Conservation (phyloP, 1,284 basidiomycete genomes). For the Wallemia hederae region DNA sequence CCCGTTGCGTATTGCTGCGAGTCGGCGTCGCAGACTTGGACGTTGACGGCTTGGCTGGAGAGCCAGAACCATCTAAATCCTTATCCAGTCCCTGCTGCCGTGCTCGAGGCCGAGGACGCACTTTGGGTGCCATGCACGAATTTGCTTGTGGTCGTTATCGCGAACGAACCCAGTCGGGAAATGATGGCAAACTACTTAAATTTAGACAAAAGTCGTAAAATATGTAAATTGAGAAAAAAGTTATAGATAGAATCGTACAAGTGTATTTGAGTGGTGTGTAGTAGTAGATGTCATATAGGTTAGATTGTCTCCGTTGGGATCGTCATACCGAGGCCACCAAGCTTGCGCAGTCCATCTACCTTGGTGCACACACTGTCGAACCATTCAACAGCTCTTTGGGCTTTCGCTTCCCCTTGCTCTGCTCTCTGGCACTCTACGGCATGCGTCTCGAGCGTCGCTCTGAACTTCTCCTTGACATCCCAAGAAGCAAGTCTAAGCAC, state of each 20-base stretch:
- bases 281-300: background rate
- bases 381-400: slow-evolving; percentile 39
- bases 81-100: background rate
- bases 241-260: too few species aligned
- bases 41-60: background rate
- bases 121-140: background rate
- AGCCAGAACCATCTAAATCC: background rate
- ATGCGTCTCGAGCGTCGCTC: slow-evolving; percentile 44
- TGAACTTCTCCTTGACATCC: slow-evolving; percentile 66
- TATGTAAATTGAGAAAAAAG: too few species aligned
- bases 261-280: background rate
- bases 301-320: background rate
- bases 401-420: slow-evolving; percentile 41
- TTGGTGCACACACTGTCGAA: slow-evolving; percentile 26
- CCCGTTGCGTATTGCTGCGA: background rate
- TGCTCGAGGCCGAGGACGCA: background rate
- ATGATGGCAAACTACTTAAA: background rate
- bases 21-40: background rate
- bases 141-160: background rate
- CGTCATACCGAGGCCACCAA: background rate
- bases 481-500: slow-evolving; percentile 74
- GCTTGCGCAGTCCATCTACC: background rate
- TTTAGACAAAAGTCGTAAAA: background rate
- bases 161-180: background rate
- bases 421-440: slow-evolving; percentile 43